phyloP scores from a whole-genome alignment of 1,139 yeast genomes.

The Arxiozyma telluris region DNA sequence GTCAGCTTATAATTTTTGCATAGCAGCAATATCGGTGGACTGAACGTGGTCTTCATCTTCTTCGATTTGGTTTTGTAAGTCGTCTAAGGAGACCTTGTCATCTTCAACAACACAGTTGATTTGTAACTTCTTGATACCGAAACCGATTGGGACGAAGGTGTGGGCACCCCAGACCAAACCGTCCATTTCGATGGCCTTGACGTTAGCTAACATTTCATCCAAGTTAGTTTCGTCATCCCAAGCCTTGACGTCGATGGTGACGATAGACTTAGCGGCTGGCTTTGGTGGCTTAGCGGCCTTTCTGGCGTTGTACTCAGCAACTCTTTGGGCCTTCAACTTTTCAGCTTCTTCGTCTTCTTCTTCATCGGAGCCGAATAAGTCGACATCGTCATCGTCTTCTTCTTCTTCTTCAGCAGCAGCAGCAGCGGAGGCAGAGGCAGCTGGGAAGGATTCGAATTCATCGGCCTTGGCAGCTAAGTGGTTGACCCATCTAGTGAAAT shows the following conservation, averaged over 20 bases:
- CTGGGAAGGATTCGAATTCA: constrained; percentile 79
- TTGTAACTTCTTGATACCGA: constrained; percentile 99
- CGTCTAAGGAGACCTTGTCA: constrained; percentile 87
- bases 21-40: constrained; percentile 96
- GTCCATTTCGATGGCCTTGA: constrained; percentile 73
- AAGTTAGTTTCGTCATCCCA: constrained; percentile 99
- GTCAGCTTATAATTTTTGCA: constrained; percentile 77
- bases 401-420: constrained; percentile 47
- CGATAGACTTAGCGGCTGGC: constrained; percentile 97
- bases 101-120: constrained; percentile 98
- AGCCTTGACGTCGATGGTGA: constrained; percentile 96
- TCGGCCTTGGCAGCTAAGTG: constrained; percentile 89
- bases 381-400: constrained; percentile 87
- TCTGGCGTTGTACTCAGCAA: constrained; percentile 95
- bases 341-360: constrained; percentile 97
- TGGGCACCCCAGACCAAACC: constrained; percentile 99
- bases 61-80: constrained; percentile 74
- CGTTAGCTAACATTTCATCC: constrained; percentile 78
- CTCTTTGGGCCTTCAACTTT: constrained; percentile 91
- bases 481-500: constrained; percentile 96
- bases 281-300: constrained; percentile 96
- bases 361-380: constrained; percentile 83
- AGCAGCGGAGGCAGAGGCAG: constrained; percentile 43
- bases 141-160: constrained; percentile 95
- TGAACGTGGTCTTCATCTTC: constrained; percentile 99